Base-by-base conservation (phyloP, 495 filamentous ascomycete species). In the Neurospora sp. region DNA sequence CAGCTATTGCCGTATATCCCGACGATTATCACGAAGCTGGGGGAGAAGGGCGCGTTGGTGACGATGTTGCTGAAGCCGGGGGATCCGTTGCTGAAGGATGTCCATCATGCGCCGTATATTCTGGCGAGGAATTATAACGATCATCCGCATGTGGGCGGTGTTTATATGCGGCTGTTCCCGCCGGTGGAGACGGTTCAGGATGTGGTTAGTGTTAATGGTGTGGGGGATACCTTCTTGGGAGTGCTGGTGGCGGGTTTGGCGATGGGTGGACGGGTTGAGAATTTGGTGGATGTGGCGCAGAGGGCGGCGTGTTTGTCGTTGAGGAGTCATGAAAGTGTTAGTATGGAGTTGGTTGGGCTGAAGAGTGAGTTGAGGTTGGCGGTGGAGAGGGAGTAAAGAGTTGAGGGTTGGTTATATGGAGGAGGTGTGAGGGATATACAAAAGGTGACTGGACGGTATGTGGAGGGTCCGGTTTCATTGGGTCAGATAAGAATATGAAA, bases 161-260 rank as follows among this genome's bases (percentile, higher is more conserved):
- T 97, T 20, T 97, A 96, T 76, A 92, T 98, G 89, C 85, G 92
- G 46, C 79, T 94, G 31, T 96, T 93, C 81, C 87, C 91, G 0
- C 84, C 91, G 16, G 86, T 85, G 3, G 89, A 92, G 81, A 78
- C 82, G n/a, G 83, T 97, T 1, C 80, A 86, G 18, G 88, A 93
- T 39, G 84, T 97, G 5, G 90, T 95, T 14, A 95, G 92, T 74
- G 96, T 98, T 14, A 99, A 98, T 79, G 96, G 94, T 0, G 94
- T 93, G 0, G 96, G 96, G 6, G 96, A 99, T 82, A 98, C 96
- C 0, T 93, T 98, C 75, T 83, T 96, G 3, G 96, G 95, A 4
- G 91, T 93, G 18, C 48, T 97, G 40, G 82, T 97, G 31, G 90
- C 93, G 1, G 91, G 92, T 3, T 72, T 88, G 72, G 82, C 85